A percentile compares a stretch with the other conserved stretches of the same genome.
Evolutionary conservation across 2,329 filamentous ascomycete species (phyloP).

Genomic region (Hymenoscyphus repandus): DNA sequence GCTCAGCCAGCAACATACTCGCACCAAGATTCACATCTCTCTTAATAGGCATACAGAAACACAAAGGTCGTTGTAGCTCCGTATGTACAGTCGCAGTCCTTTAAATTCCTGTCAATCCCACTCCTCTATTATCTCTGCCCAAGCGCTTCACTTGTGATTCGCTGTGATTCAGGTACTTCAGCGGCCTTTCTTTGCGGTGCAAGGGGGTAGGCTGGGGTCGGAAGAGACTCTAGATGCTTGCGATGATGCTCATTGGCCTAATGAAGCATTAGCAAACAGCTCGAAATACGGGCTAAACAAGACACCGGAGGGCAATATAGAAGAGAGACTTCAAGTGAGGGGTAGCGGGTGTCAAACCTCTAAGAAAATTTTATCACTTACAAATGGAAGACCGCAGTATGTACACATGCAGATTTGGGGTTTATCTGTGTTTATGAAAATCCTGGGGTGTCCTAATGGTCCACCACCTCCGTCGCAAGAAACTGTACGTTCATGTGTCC

Average conservation of each 20-base stretch:
- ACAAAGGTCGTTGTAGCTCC: too few relatives aligned
- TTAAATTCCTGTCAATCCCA: background rate
- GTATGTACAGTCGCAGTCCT: too few relatives aligned
- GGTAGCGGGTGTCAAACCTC: background rate
- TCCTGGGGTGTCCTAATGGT: slow-evolving; percentile 79
- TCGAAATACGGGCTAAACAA: background rate
- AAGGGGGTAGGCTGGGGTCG: slow-evolving; percentile 77
- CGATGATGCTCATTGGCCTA: slow-evolving; percentile 90
- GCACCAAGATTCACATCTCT: too few relatives aligned
- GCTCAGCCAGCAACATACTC: too few relatives aligned
- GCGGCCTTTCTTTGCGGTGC: slow-evolving; percentile 53
- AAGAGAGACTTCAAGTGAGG: slow-evolving; percentile 5
- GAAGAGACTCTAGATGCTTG: slow-evolving; percentile 75
- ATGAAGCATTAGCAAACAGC: slow-evolving; percentile 10
- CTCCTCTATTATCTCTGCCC: slow-evolving; percentile 49
- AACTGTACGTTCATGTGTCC: slow-evolving; percentile 77
- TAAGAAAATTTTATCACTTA: slow-evolving; percentile 43
- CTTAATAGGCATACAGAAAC: too few relatives aligned
- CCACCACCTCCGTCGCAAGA: slow-evolving; percentile 91
- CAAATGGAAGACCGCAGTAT: slow-evolving; percentile 92
- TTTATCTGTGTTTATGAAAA: slow-evolving; percentile 99
- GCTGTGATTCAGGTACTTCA: slow-evolving; percentile 52
- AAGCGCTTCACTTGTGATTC: slow-evolving; percentile 51
- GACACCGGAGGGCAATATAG: background rate
- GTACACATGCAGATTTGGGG: slow-evolving; percentile 84